Percentiles rank a stretch among this genome's conserved stretches.
Evolutionary conservation across 2,329 filamentous ascomycete genomes (phyloP).

Genomic region (Fusarium incarnatum): DNA sequence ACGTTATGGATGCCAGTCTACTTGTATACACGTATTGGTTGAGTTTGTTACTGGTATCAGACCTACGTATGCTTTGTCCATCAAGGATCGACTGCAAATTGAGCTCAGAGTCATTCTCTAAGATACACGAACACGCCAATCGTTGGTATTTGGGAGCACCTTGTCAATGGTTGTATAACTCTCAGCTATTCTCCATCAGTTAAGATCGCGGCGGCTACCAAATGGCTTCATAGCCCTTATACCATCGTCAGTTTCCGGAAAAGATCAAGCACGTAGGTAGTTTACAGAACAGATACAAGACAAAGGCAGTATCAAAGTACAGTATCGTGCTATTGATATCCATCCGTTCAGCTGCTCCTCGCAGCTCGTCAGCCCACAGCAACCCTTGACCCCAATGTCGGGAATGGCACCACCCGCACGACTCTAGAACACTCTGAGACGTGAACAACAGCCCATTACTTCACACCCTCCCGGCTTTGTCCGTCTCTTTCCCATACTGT

Average conservation of each 20-base stretch:
- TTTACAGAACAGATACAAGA: background rate
- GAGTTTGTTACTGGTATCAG: background rate
- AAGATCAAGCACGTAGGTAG: background rate
- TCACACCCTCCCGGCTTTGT: slow-evolving; percentile 33
- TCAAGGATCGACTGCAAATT: background rate
- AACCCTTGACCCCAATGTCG: slow-evolving; percentile 1
- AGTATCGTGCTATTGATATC: background rate
- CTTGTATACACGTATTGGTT: too few relatives aligned
- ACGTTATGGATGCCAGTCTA: background rate
- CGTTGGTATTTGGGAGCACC: background rate
- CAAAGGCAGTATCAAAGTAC: background rate
- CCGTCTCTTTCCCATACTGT: background rate
- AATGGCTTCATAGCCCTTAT: background rate
- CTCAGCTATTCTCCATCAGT: background rate
- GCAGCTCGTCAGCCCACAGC: background rate
- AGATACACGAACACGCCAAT: background rate
- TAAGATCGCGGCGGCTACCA: background rate
- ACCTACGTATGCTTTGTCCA: background rate
- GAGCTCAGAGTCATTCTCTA: background rate
- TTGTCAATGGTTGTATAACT: background rate
- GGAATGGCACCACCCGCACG: slow-evolving; percentile 40
- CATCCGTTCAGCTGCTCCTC: slow-evolving; percentile 7
- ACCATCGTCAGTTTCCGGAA: background rate
- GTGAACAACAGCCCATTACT: slow-evolving; percentile 38
- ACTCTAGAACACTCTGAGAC: slow-evolving; percentile 38